Evolutionary conservation across 345 rosid genomes (phyloP).

Genomic region (Arabis alpina): DNA sequence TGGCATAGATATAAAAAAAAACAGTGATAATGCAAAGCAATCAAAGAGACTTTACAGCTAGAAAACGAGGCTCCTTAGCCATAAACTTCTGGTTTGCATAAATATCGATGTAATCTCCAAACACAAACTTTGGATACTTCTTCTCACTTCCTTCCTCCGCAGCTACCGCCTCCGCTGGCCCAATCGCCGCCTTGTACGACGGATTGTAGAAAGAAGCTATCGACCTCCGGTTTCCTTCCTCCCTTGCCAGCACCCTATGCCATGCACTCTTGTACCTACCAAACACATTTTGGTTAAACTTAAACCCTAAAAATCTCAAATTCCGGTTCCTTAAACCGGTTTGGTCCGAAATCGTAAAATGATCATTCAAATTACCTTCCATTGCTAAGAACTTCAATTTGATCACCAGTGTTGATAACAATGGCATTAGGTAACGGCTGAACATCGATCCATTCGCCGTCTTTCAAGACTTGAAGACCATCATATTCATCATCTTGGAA

Average conservation of each 20-base stretch:
- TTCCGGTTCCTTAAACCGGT: too few relatives aligned
- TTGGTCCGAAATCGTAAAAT: too few relatives aligned
- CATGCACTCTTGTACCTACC: slow-evolving; percentile 80
- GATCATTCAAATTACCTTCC: slow-evolving; percentile 45
- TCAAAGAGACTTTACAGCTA: slow-evolving; percentile 63
- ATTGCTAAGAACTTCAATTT: slow-evolving; percentile 87
- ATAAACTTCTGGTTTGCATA: slow-evolving; percentile 89
- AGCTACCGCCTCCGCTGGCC: slow-evolving; percentile 55
- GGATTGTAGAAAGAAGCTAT: slow-evolving; percentile 93
- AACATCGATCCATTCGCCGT: slow-evolving; percentile 81
- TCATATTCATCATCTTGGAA: slow-evolving; percentile 82
- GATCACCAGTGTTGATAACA: slow-evolving; percentile 92
- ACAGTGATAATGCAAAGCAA: slow-evolving; percentile 23
- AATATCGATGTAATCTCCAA: slow-evolving; percentile 91
- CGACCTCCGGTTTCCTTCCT: slow-evolving; percentile 70
- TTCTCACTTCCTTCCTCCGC: slow-evolving; percentile 38
- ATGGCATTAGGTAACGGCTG: slow-evolving; percentile 74
- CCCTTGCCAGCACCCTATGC: slow-evolving; percentile 71
- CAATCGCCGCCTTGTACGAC: slow-evolving; percentile 70
- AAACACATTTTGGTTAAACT: slow-evolving; percentile 1
- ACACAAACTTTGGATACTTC: slow-evolving; percentile 73
- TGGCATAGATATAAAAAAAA: background rate
- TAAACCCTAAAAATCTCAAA: background rate
- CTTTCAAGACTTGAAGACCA: slow-evolving; percentile 89
- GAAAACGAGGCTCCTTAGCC: slow-evolving; percentile 87